Conservation (phyloP, 2,329 filamentous ascomycete species). For the Scedosporium dehoogii region DNA sequence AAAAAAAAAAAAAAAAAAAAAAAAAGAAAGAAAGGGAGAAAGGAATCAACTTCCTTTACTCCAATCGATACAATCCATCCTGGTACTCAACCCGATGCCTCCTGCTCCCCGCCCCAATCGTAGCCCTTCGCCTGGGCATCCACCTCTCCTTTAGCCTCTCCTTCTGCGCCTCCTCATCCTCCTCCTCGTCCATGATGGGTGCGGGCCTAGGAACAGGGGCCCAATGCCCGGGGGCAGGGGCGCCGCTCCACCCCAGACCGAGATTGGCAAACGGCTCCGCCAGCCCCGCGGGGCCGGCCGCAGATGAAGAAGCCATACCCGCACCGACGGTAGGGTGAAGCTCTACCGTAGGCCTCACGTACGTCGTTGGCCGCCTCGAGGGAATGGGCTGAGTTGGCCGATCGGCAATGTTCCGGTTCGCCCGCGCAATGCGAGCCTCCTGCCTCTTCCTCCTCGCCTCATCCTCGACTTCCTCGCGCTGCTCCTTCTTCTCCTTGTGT, state of each 20-base stretch:
- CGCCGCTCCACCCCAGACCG: not conserved
- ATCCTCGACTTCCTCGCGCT: slow-evolving; percentile 10
- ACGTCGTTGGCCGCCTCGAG: not conserved
- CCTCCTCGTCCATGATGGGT: slow-evolving; percentile 10
- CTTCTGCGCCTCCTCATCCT: slow-evolving; percentile 28
- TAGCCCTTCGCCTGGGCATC: slow-evolving; percentile 25
- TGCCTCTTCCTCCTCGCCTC: slow-evolving; percentile 15
- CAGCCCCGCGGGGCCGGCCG: not conserved
- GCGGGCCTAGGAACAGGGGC: not conserved
- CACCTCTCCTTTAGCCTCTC: slow-evolving; percentile 30
- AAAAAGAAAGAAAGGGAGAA: not conserved
- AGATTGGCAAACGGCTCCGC: not conserved
- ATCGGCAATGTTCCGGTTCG: slow-evolving; percentile 31
- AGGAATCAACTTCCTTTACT: slow-evolving; percentile 18
- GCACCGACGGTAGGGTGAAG: not conserved
- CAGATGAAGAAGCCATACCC: not conserved
- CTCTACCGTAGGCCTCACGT: slow-evolving; percentile 4
- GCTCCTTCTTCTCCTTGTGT: slow-evolving; percentile 16
- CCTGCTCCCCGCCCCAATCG: slow-evolving; percentile 24
- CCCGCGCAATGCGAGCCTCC: slow-evolving; percentile 21
- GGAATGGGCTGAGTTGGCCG: slow-evolving; percentile 22
- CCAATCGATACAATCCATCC: slow-evolving; percentile 28
- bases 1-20: not conserved
- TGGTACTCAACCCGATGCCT: slow-evolving; percentile 26
- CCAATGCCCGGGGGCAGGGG: not conserved